These are phyloP conservation scores for Xylaria intraflava DNA, from an alignment of 495 filamentous ascomycete genomes.

Conservation along the genomic window DNA sequence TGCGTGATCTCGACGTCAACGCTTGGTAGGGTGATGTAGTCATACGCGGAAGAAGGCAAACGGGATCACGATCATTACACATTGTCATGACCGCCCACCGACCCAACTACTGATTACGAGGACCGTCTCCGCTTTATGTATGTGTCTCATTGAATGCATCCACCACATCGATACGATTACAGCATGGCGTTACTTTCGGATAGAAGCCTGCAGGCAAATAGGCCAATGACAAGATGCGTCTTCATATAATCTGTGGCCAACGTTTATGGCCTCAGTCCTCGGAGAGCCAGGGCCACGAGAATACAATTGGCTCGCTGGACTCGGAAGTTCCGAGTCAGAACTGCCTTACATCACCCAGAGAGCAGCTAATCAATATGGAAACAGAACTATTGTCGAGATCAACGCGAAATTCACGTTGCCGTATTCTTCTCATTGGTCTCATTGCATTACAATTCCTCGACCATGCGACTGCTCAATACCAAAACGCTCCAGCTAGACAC, in stretches of 20 bases:
- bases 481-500: background rate
- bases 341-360: background rate
- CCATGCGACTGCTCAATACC: background rate
- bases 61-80: too few relatives aligned
- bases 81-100: too few relatives aligned
- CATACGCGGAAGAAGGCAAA: too few relatives aligned
- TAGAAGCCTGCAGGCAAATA: background rate
- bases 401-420: background rate
- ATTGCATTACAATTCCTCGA: background rate
- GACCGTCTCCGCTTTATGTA: background rate
- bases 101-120: background rate
- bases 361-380: background rate
- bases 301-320: background rate
- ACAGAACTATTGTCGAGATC: background rate
- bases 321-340: too few relatives aligned
- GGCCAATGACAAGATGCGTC: background rate
- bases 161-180: too few relatives aligned
- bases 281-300: background rate
- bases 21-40: too few relatives aligned
- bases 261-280: background rate
- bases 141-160: background rate
- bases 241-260: background rate
- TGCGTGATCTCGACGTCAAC: background rate
- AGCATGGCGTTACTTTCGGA: background rate
- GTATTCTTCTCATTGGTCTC: background rate